Conservation (phyloP, 371 early-diverging fungal genomes). For the Mucor racemosus region DNA sequence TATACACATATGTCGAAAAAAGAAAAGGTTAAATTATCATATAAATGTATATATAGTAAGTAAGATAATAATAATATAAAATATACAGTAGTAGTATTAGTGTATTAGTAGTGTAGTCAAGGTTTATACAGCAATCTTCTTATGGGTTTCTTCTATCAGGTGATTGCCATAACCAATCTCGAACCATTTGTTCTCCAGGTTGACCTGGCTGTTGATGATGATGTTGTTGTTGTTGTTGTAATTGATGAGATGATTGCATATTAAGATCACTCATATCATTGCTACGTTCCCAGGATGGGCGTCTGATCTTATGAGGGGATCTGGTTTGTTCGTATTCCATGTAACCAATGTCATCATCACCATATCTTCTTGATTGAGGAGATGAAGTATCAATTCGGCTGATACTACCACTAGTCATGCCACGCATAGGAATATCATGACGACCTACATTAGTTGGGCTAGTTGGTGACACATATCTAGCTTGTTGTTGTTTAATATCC, state of each 20-base stretch:
- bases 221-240: background rate
- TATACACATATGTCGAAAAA: background rate
- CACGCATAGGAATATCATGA: conserved; percentile 18
- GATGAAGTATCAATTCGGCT: conserved; percentile 6
- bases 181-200: conserved; percentile 11
- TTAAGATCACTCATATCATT: conserved; percentile 11
- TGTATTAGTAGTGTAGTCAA: background rate
- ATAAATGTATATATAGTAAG: background rate
- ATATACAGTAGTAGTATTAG: background rate
- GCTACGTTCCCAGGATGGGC: conserved; percentile 27
- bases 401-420: conserved; percentile 10
- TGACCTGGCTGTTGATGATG: background rate
- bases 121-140: background rate
- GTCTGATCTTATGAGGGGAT: conserved; percentile 20
- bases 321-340: conserved; percentile 10
- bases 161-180: conserved; percentile 37
- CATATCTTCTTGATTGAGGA: conserved; percentile 4
- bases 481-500: conserved; percentile 12
- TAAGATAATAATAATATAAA: background rate
- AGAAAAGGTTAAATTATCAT: background rate
- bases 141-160: conserved; percentile 31
- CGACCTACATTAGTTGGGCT: background rate
- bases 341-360: conserved; percentile 6
- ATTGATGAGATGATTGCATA: background rate
- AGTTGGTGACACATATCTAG: background rate